Percentiles rank a stretch among this genome's conserved stretches.
Evolutionary conservation across 2,329 filamentous ascomycete genomes (phyloP).

Genomic region (Ampelomyces quisqualis): DNA sequence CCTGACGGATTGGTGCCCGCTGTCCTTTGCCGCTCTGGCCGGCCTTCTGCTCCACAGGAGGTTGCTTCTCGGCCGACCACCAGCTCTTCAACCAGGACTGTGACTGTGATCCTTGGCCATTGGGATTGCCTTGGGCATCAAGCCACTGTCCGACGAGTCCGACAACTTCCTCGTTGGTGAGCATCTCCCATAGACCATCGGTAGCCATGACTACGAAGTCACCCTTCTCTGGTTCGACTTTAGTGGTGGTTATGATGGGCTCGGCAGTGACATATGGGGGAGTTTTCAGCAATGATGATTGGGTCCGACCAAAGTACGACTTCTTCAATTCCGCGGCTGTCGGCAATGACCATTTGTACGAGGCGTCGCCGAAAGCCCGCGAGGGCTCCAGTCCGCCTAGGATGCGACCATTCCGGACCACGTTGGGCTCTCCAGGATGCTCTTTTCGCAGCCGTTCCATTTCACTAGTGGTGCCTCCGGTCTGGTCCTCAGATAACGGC

Average conservation of each 20-base stretch:
- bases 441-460: conserved; percentile 77
- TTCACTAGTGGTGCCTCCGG: conserved; percentile 83
- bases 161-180: conserved; percentile 97
- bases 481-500: conserved; percentile 88
- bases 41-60: conserved; percentile 73
- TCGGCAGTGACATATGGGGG: conserved; percentile 98
- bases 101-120: conserved; percentile 38
- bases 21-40: conserved; percentile 64
- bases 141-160: conserved; percentile 97
- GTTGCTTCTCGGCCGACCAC: conserved; percentile 57
- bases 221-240: conserved; percentile 82
- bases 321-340: conserved; percentile 78
- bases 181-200: conserved; percentile 98
- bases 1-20: conserved; percentile 80
- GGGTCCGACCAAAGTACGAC: conserved; percentile 83
- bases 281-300: conserved; percentile 76
- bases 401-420: conserved; percentile 85
- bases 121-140: conserved; percentile 65
- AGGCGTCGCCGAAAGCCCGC: conserved; percentile 91
- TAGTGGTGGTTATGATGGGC: conserved; percentile 88
- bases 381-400: conserved; percentile 90
- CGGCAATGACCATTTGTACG: conserved; percentile 93
- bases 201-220: conserved; percentile 97
- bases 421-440: conserved; percentile 86
- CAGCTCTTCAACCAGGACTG: conserved; percentile 71